Base-by-base conservation (phyloP, 208 protist species). In the Trypanosoma boissoni region DNA sequence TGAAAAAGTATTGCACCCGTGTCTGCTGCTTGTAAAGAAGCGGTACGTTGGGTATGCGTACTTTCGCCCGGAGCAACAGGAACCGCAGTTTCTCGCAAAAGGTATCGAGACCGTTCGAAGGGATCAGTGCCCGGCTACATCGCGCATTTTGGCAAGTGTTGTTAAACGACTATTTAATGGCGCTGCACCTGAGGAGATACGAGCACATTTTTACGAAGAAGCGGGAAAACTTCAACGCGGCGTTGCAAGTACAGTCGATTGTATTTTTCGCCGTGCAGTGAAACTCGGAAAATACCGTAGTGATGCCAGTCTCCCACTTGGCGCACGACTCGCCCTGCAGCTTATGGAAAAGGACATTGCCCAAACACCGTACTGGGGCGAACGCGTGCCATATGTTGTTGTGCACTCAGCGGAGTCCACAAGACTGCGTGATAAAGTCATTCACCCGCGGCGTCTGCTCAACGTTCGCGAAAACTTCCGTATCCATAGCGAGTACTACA, bases 21-120 rank as follows among this genome's bases (percentile, higher is more conserved):
- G 99, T 65, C 76, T 99, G 51, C 81, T 99, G 10, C 98, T 99
- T 58, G 97, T 91, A 48, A 99, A 99, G 83, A 99, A 99, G 88
- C 87, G 98, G 18, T 99, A 99, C 79, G 98, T 97, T 3, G 99
- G 98, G 5, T 93, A 99, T 43, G 95, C 94, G 52, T 99, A 98
- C 97, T 98, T 89, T 32, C 91, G 87, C 14, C 76, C 94, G 16
- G 67, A 91, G 12, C 98, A 98, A 58, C 85, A 82, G 12, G 87
- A 97, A 48, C 84, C 83, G 7, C 94, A 98, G 37, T 98, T 99
- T 69, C 94, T 99, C 64, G 87, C 91, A 46, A 99, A 99, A 70
- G 98, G 98, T 53, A 98, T 99, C 61, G 98, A 98, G 60, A 94
- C 86, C 20, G 97, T 99, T 37, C 92, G 99, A 23, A 86, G 99